Percentiles rank a stretch among this genome's conserved stretches.
phyloP scores from a whole-genome alignment of 495 filamentous ascomycete species.

The Xylaria acuta region DNA sequence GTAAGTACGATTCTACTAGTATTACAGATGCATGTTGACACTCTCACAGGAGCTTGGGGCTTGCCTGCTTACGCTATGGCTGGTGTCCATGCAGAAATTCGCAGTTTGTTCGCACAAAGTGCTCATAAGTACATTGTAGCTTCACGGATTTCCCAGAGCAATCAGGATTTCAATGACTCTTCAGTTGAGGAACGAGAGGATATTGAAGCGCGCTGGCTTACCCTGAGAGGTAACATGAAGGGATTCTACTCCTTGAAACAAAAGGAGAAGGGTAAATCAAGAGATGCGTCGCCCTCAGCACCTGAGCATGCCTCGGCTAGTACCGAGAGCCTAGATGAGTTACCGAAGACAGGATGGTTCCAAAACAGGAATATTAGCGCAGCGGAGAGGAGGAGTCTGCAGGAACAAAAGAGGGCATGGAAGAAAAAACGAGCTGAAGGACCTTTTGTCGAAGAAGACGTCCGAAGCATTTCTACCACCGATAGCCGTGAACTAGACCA shows the following conservation, averaged over 20 bases:
- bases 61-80: slow-evolving; percentile 76
- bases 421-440: slow-evolving; percentile 38
- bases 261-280: slow-evolving; percentile 44
- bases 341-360: slow-evolving; percentile 47
- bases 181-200: slow-evolving; percentile 61
- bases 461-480: slow-evolving; percentile 17
- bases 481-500: slow-evolving; percentile 43
- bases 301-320: slow-evolving; percentile 26
- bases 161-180: slow-evolving; percentile 61
- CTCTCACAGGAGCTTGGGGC: slow-evolving; percentile 58
- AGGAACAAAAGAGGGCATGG: slow-evolving; percentile 52
- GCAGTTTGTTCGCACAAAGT: slow-evolving; percentile 65
- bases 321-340: slow-evolving; percentile 28
- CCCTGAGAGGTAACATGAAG: slow-evolving; percentile 59
- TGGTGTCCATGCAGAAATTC: slow-evolving; percentile 76
- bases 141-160: slow-evolving; percentile 73
- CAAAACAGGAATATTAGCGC: slow-evolving; percentile 47
- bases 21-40: slow-evolving; percentile 24
- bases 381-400: slow-evolving; percentile 56
- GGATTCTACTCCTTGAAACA: slow-evolving; percentile 47
- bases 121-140: slow-evolving; percentile 75
- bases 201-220: slow-evolving; percentile 64
- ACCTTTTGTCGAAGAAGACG: slow-evolving; percentile 41
- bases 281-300: slow-evolving; percentile 28
- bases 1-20: slow-evolving; percentile 44